A percentile compares a stretch with the other conserved stretches of the same genome.
Evolutionary conservation across 2,329 filamentous ascomycete genomes (phyloP).

Genomic region (Fonsecaea pedrosoi): DNA sequence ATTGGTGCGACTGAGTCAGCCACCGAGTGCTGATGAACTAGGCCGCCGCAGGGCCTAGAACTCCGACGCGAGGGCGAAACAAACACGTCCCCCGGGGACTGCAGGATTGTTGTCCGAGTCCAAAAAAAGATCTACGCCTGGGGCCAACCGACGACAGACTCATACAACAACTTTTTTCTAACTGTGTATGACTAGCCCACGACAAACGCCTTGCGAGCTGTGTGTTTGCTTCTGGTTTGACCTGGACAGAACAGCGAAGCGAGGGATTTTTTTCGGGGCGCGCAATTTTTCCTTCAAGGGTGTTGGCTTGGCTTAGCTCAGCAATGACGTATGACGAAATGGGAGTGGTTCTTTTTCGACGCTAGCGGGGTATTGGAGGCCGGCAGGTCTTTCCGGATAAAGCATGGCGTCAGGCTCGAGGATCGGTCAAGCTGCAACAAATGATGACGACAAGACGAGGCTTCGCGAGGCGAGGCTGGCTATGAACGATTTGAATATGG

Average conservation of each 20-base stretch:
- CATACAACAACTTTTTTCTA: not conserved
- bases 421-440: not conserved
- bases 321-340: conserved; percentile 21
- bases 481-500: conserved; percentile 1
- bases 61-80: not conserved
- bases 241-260: not conserved
- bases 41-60: not conserved
- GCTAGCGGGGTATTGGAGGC: conserved; percentile 7
- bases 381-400: conserved; percentile 8
- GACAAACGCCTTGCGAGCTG: not conserved
- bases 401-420: conserved; percentile 19
- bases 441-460: conserved; percentile 2
- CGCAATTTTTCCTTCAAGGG: conserved; percentile 7
- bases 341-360: not conserved
- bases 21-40: not conserved
- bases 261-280: conserved; percentile 20
- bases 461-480: conserved; percentile 13
- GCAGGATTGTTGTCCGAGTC: not conserved
- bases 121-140: not conserved
- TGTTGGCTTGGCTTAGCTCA: conserved; percentile 19
- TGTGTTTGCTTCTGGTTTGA: conserved; percentile 14
- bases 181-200: not conserved
- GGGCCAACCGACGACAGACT: not conserved
- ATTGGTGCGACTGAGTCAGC: conserved; percentile 16
- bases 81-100: not conserved